These are phyloP conservation scores for Neurospora sp. DNA, from an alignment of 495 filamentous ascomycete genomes.

Conservation along the genomic window DNA sequence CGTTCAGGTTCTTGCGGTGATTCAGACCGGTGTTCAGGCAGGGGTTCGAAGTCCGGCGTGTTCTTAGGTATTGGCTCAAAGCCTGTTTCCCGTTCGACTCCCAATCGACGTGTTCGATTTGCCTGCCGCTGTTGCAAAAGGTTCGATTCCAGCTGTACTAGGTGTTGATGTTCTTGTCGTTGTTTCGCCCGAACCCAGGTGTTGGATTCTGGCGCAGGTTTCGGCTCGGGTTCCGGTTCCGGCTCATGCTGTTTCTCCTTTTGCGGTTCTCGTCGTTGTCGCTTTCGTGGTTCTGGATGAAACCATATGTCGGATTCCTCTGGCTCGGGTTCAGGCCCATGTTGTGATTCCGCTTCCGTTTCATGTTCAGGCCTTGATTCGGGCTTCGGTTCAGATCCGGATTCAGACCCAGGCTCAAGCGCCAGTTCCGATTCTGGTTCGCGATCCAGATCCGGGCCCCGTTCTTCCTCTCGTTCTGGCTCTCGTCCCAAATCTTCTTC, in stretches of 20 bases:
- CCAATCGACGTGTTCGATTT: neutral
- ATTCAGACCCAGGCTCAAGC: neutral
- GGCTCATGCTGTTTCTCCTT: neutral
- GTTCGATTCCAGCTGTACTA: neutral
- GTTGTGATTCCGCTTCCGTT: neutral
- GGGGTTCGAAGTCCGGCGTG: neutral
- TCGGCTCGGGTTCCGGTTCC: neutral
- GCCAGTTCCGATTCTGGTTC: neutral
- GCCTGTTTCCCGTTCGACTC: neutral
- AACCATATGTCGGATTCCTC: neutral
- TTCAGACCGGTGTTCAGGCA: neutral
- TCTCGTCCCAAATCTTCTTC: constrained; percentile 14
- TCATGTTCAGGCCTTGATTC: neutral
- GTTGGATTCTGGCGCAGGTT: neutral
- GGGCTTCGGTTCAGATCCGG: neutral
- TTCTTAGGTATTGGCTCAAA: neutral
- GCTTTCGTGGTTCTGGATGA: neutral
- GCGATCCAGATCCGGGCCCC: neutral
- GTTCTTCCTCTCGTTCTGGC: constrained; percentile 12
- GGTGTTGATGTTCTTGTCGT: neutral
- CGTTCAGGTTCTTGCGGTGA: neutral
- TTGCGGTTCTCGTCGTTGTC: neutral
- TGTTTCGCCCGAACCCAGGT: neutral
- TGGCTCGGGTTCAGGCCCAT: neutral
- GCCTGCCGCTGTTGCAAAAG: neutral